These are phyloP conservation scores for Parathielavia hyrcaniae DNA, from an alignment of 495 filamentous ascomycete species.

Conservation along the genomic window DNA sequence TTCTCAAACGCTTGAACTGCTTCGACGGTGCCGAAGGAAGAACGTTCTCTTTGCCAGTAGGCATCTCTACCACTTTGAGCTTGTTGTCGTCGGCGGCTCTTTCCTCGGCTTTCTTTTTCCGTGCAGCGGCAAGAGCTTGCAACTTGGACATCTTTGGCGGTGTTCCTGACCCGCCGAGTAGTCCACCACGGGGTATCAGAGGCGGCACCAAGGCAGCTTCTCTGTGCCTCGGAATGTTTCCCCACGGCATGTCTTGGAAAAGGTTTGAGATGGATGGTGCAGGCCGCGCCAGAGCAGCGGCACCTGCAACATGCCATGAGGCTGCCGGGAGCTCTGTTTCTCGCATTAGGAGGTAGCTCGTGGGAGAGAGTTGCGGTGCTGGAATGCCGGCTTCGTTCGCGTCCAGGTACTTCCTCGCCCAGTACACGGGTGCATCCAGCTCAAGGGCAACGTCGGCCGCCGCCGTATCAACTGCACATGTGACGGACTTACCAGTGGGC, in stretches of 20 bases:
- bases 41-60: conserved; percentile 21
- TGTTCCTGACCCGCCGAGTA: conserved; percentile 67
- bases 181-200: conserved; percentile 52
- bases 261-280: conserved; percentile 37
- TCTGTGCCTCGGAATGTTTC: conserved; percentile 64
- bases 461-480: conserved; percentile 19
- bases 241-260: conserved; percentile 84
- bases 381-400: conserved; percentile 1
- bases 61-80: conserved; percentile 24
- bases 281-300: not conserved
- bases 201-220: conserved; percentile 63
- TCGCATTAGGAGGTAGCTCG: not conserved
- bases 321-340: not conserved
- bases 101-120: conserved; percentile 76
- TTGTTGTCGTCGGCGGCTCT: conserved; percentile 40
- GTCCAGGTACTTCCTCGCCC: conserved; percentile 12
- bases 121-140: conserved; percentile 78
- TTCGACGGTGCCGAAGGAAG: conserved; percentile 20
- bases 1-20: conserved; percentile 34
- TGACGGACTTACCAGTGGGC: conserved; percentile 47
- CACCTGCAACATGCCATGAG: not conserved
- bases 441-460: not conserved
- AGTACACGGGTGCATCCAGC: conserved; percentile 9
- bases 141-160: conserved; percentile 80
- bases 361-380: not conserved